Evolutionary conservation across 768 basidiomycete genomes (phyloP).

Genomic region (Trichaptum fuscoviolaceum): DNA sequence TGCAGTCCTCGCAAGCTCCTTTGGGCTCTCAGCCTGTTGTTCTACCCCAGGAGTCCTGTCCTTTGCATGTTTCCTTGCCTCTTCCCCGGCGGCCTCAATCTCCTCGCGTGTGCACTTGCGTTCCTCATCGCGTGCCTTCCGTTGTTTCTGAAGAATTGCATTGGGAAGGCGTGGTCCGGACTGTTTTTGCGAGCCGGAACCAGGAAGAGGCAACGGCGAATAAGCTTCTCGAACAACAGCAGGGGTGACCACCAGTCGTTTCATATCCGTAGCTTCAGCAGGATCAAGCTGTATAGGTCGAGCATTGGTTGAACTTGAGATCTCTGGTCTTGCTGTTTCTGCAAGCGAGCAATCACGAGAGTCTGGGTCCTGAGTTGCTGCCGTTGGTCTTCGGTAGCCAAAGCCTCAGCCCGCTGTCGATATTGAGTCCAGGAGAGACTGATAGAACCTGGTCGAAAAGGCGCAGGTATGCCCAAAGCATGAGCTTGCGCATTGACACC

Average conservation of each 20-base stretch:
- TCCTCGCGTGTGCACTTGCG: constrained; percentile 50
- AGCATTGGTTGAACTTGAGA: constrained; percentile 12
- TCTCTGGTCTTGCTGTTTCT: constrained; percentile 22
- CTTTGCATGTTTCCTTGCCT: constrained; percentile 44
- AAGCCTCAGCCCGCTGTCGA: constrained; percentile 25
- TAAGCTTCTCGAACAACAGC: constrained; percentile 56
- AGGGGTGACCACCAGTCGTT: constrained; percentile 74
- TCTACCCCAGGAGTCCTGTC: constrained; percentile 30
- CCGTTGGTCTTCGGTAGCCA: constrained; percentile 11
- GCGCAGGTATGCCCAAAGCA: constrained; percentile 26
- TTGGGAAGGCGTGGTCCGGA: constrained; percentile 32
- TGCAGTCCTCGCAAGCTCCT: constrained; percentile 27
- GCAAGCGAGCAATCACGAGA: constrained; percentile 40
- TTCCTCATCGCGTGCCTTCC: constrained; percentile 48
- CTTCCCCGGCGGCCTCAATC: constrained; percentile 38
- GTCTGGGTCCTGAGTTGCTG: constrained; percentile 35
- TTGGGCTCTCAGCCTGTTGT: constrained; percentile 12
- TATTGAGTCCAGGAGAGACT: constrained; percentile 14
- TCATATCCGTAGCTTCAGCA: constrained; percentile 64
- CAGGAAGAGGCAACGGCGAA: constrained; percentile 13
- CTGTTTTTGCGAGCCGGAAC: constrained; percentile 21
- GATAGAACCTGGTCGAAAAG: constrained; percentile 27
- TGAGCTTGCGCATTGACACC: constrained; percentile 45
- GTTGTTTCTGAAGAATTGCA: constrained; percentile 38
- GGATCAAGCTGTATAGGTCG: constrained; percentile 50